These are phyloP conservation scores for Silene noctiflora DNA, from an alignment of 179 eudicot species.

Conservation along the genomic window DNA sequence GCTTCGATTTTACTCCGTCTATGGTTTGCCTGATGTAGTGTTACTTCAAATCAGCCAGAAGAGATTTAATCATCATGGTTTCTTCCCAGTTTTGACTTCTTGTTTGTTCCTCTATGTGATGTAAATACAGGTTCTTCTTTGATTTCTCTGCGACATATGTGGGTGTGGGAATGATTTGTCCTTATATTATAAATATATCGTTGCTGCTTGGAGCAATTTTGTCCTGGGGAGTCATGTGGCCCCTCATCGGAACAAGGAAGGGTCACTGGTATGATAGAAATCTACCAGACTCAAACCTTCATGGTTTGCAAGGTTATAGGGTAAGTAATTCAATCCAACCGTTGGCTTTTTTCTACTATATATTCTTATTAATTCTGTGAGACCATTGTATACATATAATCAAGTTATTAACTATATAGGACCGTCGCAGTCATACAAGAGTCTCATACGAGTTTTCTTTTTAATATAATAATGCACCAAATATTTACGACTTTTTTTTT, in stretches of 20 bases:
- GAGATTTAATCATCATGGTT: neutral
- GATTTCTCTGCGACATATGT: slow-evolving; percentile 83
- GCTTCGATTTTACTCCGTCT: neutral
- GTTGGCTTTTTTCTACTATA: neutral
- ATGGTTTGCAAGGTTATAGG: slow-evolving; percentile 72
- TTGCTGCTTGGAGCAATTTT: slow-evolving; percentile 68
- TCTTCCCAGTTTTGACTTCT: neutral
- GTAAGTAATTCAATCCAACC: slow-evolving; percentile 26
- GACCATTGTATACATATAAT: no score
- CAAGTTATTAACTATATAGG: neutral
- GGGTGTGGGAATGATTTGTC: slow-evolving; percentile 91
- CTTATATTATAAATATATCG: slow-evolving; percentile 66
- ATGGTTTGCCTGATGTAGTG: neutral
- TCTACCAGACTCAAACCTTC: slow-evolving; percentile 36
- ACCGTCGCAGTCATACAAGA: neutral
- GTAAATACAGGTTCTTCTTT: slow-evolving; percentile 61
- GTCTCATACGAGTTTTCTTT: neutral
- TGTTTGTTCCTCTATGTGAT: neutral
- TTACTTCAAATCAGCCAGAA: neutral
- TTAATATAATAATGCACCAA: neutral
- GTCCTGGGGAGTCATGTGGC: slow-evolving; percentile 94
- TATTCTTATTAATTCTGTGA: no score
- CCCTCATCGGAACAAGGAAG: slow-evolving; percentile 45
- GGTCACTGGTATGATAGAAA: slow-evolving; percentile 58
- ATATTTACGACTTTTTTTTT: neutral